Base-by-base conservation (phyloP, 75 land plant genomes). In the Selaginella moellendorffii region DNA sequence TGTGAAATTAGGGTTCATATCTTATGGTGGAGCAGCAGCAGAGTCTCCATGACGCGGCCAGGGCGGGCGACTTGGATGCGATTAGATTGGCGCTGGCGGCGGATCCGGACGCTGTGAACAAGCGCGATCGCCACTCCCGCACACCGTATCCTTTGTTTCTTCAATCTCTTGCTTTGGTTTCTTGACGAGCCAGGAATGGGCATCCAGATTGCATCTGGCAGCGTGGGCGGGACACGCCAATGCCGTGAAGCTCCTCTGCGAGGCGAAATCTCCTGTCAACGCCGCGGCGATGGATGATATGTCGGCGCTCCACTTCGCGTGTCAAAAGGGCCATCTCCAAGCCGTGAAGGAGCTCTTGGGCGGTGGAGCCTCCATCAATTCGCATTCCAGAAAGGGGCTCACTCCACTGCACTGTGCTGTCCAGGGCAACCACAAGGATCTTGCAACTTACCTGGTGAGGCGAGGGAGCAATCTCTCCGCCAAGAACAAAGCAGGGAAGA, bases 241-340 rank as follows among this genome's bases (percentile, higher is more conserved):
- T 67, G 82, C 83, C 9, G 85, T 88, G 27, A 72, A 63, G 27
- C 76, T 74, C 66, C 85, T 93, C 5, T 93, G 96, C 79, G 78
- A 78, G 26, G 60, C 74, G 65, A 76, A 83, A 65, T 96, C 96
- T 24, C 96, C 88, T 75, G 77, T 80, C 31, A 78, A 84, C 27
- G 98, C 98, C 52, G 76, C 87, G 52, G 96, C 98, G 19, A 82
- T 79, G 74, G 98, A 88, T 76, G 85, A 88, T 73, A 93, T 86
- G 83, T 84, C 80, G n/a, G 96, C 96, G 26, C 80, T 93, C 63
- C 98, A 93, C 65, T 93, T 93, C 77, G 98, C 96, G 21, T 71
- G 87, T 19, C 98, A 93, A 69, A 93, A 93, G 53, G 98, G 98
- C n/a, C 96, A 93, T 63, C 18, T 82, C 1, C 86, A 93, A 58